phyloP scores from a whole-genome alignment of 305 asterid genomes.

The Caryopteris hybrid region DNA sequence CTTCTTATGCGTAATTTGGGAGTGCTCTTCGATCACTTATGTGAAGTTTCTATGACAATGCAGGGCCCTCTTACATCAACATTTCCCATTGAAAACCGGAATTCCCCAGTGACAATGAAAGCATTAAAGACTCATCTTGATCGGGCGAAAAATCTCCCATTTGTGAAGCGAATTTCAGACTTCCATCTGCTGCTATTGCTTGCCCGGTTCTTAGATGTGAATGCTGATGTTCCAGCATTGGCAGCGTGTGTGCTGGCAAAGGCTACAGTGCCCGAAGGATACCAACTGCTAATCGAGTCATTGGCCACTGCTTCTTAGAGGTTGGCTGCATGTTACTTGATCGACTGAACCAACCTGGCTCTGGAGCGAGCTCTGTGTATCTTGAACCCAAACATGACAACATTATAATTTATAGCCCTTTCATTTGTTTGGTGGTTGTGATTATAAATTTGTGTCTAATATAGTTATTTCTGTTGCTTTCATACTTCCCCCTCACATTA shows the following conservation, averaged over 20 bases:
- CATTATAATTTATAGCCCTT: background rate
- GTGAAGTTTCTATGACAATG: constrained; percentile 12
- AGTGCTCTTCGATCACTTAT: background rate
- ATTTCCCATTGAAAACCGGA: constrained; percentile 89
- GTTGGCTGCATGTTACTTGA: background rate
- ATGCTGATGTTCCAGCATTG: constrained; percentile 79
- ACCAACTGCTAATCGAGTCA: constrained; percentile 82
- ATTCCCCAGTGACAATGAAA: constrained; percentile 38
- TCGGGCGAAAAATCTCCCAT: constrained; percentile 56
- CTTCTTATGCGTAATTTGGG: background rate
- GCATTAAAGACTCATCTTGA: constrained; percentile 76
- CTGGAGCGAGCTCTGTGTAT: too few relatives aligned
- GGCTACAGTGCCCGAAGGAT: constrained; percentile 80
- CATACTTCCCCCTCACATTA: background rate
- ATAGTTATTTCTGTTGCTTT: constrained; percentile 6
- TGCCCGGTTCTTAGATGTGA: constrained; percentile 63
- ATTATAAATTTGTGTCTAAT: constrained; percentile 15
- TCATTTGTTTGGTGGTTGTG: constrained; percentile 15
- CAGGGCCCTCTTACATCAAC: constrained; percentile 89
- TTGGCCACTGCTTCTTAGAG: constrained; percentile 53
- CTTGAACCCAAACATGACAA: background rate
- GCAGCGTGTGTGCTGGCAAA: constrained; percentile 60
- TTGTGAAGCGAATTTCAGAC: constrained; percentile 82
- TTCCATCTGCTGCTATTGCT: constrained; percentile 81
- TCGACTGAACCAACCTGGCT: too few relatives aligned